Evolutionary conservation across 225 moss, liverwort and hornwort species (phyloP).

Genomic region (Physcomitrellopsis africana): DNA sequence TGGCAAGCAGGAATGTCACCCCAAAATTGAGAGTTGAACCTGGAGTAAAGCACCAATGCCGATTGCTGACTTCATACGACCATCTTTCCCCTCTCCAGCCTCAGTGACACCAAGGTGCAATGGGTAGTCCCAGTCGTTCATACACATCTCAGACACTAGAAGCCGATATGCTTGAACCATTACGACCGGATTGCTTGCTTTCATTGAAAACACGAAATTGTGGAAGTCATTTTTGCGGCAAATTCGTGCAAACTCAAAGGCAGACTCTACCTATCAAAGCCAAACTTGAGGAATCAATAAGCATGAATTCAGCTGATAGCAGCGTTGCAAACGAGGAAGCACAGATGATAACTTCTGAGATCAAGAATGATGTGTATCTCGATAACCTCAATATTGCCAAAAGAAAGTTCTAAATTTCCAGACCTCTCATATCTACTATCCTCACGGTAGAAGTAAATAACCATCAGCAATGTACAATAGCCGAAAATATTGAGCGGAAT

Average conservation of each 20-base stretch:
- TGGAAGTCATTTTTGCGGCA: conserved; percentile 92
- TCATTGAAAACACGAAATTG: conserved; percentile 98
- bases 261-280: conserved; percentile 86
- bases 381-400: conserved; percentile 16
- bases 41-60: conserved; percentile 95
- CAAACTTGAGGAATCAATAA: conserved; percentile 19
- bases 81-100: conserved; percentile 99
- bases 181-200: conserved; percentile 98
- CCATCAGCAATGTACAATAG: not conserved
- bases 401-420: not conserved
- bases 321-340: conserved; percentile 9
- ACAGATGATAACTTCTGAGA: not conserved
- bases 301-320: not conserved
- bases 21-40: conserved; percentile 42
- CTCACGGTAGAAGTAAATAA: not conserved
- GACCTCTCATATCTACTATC: too few species aligned
- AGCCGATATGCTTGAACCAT: conserved; percentile 99
- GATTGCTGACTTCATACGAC: conserved; percentile 99
- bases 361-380: conserved; percentile 5
- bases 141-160: conserved; percentile 92
- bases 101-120: conserved; percentile 99
- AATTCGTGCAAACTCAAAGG: conserved; percentile 94
- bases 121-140: conserved; percentile 95
- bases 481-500: not conserved
- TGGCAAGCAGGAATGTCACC: not conserved